Evolutionary conservation across 805 yeast species (phyloP), one percentile per base, ranked within the genome.

Genomic region (Candida awuae): DNA sequence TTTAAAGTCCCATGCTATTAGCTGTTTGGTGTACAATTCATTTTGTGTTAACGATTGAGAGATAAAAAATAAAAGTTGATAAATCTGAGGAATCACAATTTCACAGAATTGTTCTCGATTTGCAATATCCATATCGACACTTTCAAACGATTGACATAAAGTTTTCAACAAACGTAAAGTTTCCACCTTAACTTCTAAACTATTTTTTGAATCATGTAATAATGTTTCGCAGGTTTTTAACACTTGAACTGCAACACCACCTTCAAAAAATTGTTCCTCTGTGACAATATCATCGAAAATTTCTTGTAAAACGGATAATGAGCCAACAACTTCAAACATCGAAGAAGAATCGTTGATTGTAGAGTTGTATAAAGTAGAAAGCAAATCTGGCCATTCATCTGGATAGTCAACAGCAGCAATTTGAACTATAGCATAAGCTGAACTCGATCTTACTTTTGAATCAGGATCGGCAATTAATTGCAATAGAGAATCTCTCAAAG

Each of bases 371-470:
- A 85, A 52, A 6, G 57, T 57, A 25, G 59, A 53, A 40, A 84
- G 54, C 34, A 88, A 63, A 17, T 67, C 70, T 0, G 97, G 95
- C 97, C 97, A 90, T 55, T 86, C 94, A 54, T 92, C 97, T 0
- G 98, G 98, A 53, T 75, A 90, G 53, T 90, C 98, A 1, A 79
- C 83, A 3, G 83, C 81, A 1, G 95, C 86, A 13, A 90, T 84
- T 51, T 84, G 94, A 5, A 83, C 83, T 14, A 87, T 73, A 13
- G 84, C 80, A 47, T 84, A 80, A 2, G 88, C 77, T 2, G 83
- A 73, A 36, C 83, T 71, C 22, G 69, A 71, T 42, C 85, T 67
- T 13, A 88, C 63, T 50, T 80, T 84, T 8, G 81, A 65, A 44
- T 72, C 71, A 1, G 66, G 60, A 3, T 67, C 58, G 6, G 65